A percentile compares a stretch with the other conserved stretches of the same genome.
Conservation (phyloP, 169 alveolate genomes). For the Plasmodium vinckei region DNA sequence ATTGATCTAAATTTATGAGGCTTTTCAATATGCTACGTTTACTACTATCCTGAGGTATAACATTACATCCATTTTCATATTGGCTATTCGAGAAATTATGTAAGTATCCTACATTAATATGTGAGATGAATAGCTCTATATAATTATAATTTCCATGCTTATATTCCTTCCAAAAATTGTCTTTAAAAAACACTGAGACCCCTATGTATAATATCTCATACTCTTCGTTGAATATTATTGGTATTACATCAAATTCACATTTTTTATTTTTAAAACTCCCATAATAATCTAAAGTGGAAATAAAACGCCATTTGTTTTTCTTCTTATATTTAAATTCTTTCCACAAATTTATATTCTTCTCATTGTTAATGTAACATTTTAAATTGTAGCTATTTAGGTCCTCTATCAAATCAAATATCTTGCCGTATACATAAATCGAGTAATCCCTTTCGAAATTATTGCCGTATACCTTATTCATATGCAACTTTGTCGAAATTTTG, state of each 20-base stretch:
- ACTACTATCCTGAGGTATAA: conserved; percentile 2
- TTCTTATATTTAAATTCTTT: conserved; percentile 64
- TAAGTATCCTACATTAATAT: not conserved
- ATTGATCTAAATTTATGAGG: conserved; percentile 36
- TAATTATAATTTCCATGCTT: conserved; percentile 40
- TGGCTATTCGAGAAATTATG: not conserved
- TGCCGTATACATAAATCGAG: conserved; percentile 68
- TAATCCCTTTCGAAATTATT: conserved; percentile 10
- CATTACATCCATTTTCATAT: not conserved
- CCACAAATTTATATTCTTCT: conserved; percentile 54
- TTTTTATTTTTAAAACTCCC: conserved; percentile 36
- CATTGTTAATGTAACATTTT: conserved; percentile 64
- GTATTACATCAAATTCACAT: conserved; percentile 49
- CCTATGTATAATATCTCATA: conserved; percentile 66
- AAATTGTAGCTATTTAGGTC: conserved; percentile 42
- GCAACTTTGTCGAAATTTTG: conserved; percentile 1
- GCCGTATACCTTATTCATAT: conserved; percentile 3
- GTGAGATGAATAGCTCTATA: conserved; percentile 42
- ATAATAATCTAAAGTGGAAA: conserved; percentile 55
- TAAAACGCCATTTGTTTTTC: conserved; percentile 18
- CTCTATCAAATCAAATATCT: conserved; percentile 37
- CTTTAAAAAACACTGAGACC: conserved; percentile 50
- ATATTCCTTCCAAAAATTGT: conserved; percentile 43
- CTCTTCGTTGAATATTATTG: conserved; percentile 53
- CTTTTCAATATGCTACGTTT: conserved; percentile 4